Evolutionary conservation across 176 grass and related monocot genomes (phyloP).

Genomic region (Oryza punctata): DNA sequence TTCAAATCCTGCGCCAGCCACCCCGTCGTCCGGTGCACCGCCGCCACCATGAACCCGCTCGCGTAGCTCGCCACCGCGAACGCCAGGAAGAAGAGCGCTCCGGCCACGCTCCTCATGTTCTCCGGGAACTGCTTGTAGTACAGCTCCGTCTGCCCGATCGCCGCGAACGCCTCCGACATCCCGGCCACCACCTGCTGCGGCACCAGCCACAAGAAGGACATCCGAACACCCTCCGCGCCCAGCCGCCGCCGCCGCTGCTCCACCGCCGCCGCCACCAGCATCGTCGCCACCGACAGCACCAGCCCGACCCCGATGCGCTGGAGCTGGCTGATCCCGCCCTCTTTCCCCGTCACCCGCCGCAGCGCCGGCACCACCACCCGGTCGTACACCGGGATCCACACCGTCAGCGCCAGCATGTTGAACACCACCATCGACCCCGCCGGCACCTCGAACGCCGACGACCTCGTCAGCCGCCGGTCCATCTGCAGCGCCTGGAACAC

Average conservation of each 20-base stretch:
- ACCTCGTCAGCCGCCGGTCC: constrained; percentile 53
- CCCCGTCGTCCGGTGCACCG: constrained; percentile 53
- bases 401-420: constrained; percentile 65
- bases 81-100: constrained; percentile 38
- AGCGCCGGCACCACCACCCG: constrained; percentile 51
- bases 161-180: constrained; percentile 54
- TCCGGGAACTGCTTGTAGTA: constrained; percentile 78
- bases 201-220: constrained; percentile 48
- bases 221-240: constrained; percentile 5
- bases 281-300: constrained; percentile 46
- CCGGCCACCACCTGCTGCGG: constrained; percentile 54
- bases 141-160: constrained; percentile 57
- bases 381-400: constrained; percentile 72
- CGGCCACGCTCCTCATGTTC: constrained; percentile 64
- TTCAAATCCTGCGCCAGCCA: constrained; percentile 66
- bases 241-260: constrained; percentile 43
- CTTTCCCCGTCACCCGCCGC: constrained; percentile 34
- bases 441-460: constrained; percentile 44
- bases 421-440: constrained; percentile 73
- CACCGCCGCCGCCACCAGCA: constrained; percentile 43
- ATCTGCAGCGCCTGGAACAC: constrained; percentile 71
- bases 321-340: constrained; percentile 46
- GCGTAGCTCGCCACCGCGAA: constrained; percentile 46
- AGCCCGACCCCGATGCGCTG: constrained; percentile 41
- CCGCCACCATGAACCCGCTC: constrained; percentile 46